Evolutionary conservation across 345 rosid genomes (phyloP).

Genomic region (Alliaria petiolata): DNA sequence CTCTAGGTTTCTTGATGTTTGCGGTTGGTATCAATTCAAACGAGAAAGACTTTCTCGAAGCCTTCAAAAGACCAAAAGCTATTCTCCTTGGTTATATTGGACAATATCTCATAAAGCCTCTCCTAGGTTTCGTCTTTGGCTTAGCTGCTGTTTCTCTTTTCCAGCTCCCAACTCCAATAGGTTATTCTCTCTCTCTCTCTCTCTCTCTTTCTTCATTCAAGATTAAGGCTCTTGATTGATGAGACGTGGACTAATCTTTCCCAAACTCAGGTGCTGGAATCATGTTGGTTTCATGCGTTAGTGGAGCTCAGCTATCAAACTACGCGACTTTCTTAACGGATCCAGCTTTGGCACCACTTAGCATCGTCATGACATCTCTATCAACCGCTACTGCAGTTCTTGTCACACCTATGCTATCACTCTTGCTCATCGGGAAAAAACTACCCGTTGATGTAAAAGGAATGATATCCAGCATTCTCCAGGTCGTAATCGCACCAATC

Average conservation of each 20-base stretch:
- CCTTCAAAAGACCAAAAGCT: slow-evolving; percentile 74
- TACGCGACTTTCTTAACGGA: slow-evolving; percentile 89
- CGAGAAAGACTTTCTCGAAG: slow-evolving; percentile 84
- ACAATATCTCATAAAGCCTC: slow-evolving; percentile 79
- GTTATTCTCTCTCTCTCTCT: slow-evolving; percentile 17
- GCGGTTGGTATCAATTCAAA: slow-evolving; percentile 93
- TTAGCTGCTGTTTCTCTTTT: slow-evolving; percentile 53
- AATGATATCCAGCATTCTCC: slow-evolving; percentile 84
- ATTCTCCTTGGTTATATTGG: slow-evolving; percentile 76
- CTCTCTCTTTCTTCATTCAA: not conserved
- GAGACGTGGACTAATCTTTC: slow-evolving; percentile 1
- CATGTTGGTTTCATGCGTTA: slow-evolving; percentile 94
- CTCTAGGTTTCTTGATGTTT: slow-evolving; percentile 95
- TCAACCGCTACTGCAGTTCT: slow-evolving; percentile 86
- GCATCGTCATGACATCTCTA: slow-evolving; percentile 94
- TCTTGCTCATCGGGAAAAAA: slow-evolving; percentile 81
- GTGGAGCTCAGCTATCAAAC: slow-evolving; percentile 95
- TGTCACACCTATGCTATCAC: slow-evolving; percentile 74
- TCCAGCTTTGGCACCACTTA: slow-evolving; percentile 77
- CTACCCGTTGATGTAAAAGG: slow-evolving; percentile 92
- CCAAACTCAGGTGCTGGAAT: slow-evolving; percentile 70
- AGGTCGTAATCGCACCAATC: slow-evolving; percentile 83
- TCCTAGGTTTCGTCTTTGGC: slow-evolving; percentile 85
- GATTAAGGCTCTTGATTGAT: not conserved
- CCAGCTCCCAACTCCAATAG: slow-evolving; percentile 77